These are phyloP conservation scores for Helotiales sp. DNA, from an alignment of 2,329 filamentous ascomycete genomes.

Conservation along the genomic window DNA sequence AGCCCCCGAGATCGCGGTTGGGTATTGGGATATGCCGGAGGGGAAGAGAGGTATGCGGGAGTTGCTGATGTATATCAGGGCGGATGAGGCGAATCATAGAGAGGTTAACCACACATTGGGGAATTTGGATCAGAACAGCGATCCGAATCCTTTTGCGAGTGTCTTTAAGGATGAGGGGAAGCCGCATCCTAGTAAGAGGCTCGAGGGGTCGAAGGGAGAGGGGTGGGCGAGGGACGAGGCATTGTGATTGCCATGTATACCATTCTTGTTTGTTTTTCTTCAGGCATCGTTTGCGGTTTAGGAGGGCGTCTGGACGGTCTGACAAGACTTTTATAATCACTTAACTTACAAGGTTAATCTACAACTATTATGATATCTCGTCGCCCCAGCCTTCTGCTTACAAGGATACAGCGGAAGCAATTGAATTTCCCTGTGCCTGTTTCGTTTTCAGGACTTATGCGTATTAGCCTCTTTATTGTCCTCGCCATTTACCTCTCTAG, in stretches of 20 bases:
- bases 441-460: no score
- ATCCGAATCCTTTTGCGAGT: slow-evolving; percentile 91
- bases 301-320: no score
- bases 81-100: slow-evolving; percentile 85
- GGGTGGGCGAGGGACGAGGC: slow-evolving; percentile 6
- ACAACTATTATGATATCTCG: no score
- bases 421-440: no score
- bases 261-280: no score
- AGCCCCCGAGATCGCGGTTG: slow-evolving; percentile 86
- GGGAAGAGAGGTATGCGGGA: slow-evolving; percentile 82
- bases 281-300: no score
- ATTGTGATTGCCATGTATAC: neutral
- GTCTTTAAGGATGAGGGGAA: slow-evolving; percentile 72
- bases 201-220: neutral
- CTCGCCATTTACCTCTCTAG: no score
- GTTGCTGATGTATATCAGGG: slow-evolving; percentile 83
- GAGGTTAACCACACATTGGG: slow-evolving; percentile 95
- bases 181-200: slow-evolving; percentile 71
- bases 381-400: no score
- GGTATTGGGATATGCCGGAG: slow-evolving; percentile 95
- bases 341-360: no score
- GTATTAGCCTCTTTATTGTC: no score
- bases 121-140: slow-evolving; percentile 83
- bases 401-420: no score
- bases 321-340: no score